These are phyloP conservation scores for Fusarium subglutinans DNA, from an alignment of 2,329 filamentous ascomycete genomes.

Conservation along the genomic window DNA sequence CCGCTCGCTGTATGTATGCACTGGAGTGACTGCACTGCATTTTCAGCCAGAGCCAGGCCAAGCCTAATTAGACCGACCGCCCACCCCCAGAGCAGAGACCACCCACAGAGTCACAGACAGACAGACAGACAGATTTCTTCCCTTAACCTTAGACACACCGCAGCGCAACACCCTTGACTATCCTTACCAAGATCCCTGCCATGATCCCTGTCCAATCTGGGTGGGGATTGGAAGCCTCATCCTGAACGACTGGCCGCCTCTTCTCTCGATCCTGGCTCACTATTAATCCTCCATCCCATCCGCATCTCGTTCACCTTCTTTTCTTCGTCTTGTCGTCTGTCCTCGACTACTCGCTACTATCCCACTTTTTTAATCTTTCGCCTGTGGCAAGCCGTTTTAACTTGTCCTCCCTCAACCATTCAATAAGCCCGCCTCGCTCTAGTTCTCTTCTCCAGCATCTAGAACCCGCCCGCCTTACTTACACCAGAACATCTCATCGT, in stretches of 20 bases:
- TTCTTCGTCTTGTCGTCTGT: slow-evolving; percentile 39
- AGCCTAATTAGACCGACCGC: slow-evolving; percentile 32
- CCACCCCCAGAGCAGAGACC: slow-evolving; percentile 20
- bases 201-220: slow-evolving; percentile 13
- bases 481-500: slow-evolving; percentile 14
- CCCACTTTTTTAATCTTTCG: slow-evolving; percentile 34
- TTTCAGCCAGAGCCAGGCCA: slow-evolving; percentile 28
- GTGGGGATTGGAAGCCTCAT: slow-evolving; percentile 44
- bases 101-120: slow-evolving; percentile 1
- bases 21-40: slow-evolving; percentile 19
- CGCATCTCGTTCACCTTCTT: slow-evolving; percentile 31
- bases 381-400: slow-evolving; percentile 21
- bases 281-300: slow-evolving; percentile 44
- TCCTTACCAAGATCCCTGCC: slow-evolving; percentile 27
- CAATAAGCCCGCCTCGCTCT: slow-evolving; percentile 20
- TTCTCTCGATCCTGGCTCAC: slow-evolving; percentile 40
- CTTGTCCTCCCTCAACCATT: slow-evolving; percentile 9
- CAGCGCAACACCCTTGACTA: slow-evolving; percentile 32
- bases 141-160: slow-evolving; percentile 28
- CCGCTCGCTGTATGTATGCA: background rate
- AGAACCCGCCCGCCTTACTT: slow-evolving; percentile 28
- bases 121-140: background rate
- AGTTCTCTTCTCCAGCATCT: background rate
- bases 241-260: slow-evolving; percentile 41
- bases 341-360: slow-evolving; percentile 31